Evolutionary conservation across 176 grass and related monocot species (phyloP).

Genomic region (Luzula sylvatica): DNA sequence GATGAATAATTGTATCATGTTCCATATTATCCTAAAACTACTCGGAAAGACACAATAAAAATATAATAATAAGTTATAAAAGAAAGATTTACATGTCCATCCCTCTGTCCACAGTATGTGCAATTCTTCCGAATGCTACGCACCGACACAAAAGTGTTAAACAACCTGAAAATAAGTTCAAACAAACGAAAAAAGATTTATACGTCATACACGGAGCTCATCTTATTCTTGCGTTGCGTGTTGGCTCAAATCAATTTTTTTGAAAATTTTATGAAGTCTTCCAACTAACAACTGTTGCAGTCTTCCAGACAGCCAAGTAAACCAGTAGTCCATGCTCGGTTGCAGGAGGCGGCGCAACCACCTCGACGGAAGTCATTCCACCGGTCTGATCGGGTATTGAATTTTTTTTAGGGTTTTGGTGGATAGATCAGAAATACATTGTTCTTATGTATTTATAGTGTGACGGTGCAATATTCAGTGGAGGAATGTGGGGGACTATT

Average conservation of each 20-base stretch:
- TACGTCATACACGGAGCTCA: neutral
- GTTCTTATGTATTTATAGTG: too few relatives aligned
- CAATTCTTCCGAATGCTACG: slow-evolving; percentile 38
- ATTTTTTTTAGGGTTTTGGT: neutral
- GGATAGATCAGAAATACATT: too few relatives aligned
- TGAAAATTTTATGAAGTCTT: too few relatives aligned
- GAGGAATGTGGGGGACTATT: too few relatives aligned
- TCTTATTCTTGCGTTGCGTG: neutral
- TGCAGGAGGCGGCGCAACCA: neutral
- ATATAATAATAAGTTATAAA: neutral
- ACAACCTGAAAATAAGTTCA: slow-evolving; percentile 17
- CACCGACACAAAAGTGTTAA: slow-evolving; percentile 63
- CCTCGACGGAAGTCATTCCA: neutral
- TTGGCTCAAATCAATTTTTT: neutral
- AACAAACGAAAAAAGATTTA: neutral
- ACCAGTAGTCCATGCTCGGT: slow-evolving; percentile 27
- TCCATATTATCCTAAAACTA: too few relatives aligned
- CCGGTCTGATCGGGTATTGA: neutral
- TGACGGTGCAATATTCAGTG: too few relatives aligned
- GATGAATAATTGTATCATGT: too few relatives aligned
- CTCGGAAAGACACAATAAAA: neutral
- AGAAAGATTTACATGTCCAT: slow-evolving; percentile 22
- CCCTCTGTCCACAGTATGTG: slow-evolving; percentile 50
- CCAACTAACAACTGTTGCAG: slow-evolving; percentile 28
- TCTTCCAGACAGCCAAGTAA: slow-evolving; percentile 38